Evolutionary conservation across 257 asterid species (phyloP), one percentile per base, ranked within the genome.

Genomic region (Pogostemon cablin): DNA sequence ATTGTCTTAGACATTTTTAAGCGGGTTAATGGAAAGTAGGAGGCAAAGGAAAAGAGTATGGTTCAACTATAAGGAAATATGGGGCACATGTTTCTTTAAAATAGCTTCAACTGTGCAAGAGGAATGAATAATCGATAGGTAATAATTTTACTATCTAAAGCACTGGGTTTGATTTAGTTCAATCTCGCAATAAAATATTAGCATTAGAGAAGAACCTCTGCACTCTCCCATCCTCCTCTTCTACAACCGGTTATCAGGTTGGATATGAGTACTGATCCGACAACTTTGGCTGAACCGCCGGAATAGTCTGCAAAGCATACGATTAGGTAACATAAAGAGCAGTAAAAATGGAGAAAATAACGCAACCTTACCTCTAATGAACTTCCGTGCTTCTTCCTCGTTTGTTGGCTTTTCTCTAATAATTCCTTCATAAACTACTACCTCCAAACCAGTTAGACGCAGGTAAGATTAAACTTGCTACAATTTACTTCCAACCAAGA

Each of bases 321-420:
- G 5, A 56, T 7, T 25, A 44, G 72, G 41, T 69, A 34, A 55
- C 53, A 54, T 9, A 38, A n/a, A 20, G 32, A 64, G 3, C 9
- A 39, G 57, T 49, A 49, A 53, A 10, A 34, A 58, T 8, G 50
- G 64, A 54, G 47, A 57, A 38, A 77, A 66, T 20, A 43, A 67
- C 74, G 60, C 67, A 76, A 89, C 95, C 87, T 88, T 81, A 92
- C 96, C 87, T 86, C 83, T 78, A 73, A 90, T 85, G 62, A 86
- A 90, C 59, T 84, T 80, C 11, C 87, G 88, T 3, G 91, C 96
- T 85, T 92, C 96, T 66, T 84, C 92, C 83, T 75, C 86, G 40
- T 74, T 77, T 55, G 91, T 69, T 65, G 98, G 95, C 81, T 92
- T 92, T 72, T 92, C 98, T 78, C 96, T 84, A 60, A 92, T 80